A percentile compares a stretch with the other conserved stretches of the same genome.
These are phyloP conservation scores for Podospora fimiseda DNA, from an alignment of 495 filamentous ascomycete species.

Conservation along the genomic window DNA sequence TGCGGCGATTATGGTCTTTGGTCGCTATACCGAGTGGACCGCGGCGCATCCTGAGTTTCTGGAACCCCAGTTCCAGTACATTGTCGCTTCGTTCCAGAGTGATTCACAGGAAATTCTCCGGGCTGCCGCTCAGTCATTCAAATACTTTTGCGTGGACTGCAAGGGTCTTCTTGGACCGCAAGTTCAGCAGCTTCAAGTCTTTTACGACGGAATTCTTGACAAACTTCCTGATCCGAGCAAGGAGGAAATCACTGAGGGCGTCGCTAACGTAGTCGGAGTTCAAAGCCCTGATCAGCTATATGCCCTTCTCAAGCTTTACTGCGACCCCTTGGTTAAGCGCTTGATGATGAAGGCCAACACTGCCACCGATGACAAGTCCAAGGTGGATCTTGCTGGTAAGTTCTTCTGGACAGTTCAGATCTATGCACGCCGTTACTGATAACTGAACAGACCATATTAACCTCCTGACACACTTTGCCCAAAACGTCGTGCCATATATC, in stretches of 20 bases:
- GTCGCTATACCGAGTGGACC: conserved; percentile 97
- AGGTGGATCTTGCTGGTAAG: conserved; percentile 76
- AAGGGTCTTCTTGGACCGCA: conserved; percentile 73
- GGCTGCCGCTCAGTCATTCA: conserved; percentile 88
- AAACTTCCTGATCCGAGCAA: conserved; percentile 78
- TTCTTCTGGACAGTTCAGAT: conserved; percentile 5
- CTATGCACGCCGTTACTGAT: conserved; percentile 19
- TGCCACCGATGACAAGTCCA: conserved; percentile 71
- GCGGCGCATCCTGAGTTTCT: conserved; percentile 87
- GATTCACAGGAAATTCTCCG: conserved; percentile 79
- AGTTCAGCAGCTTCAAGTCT: conserved; percentile 75
- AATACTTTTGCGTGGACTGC: conserved; percentile 95
- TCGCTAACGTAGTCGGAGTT: conserved; percentile 80
- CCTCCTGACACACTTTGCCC: conserved; percentile 81
- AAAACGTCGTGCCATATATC: conserved; percentile 72
- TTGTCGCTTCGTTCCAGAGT: conserved; percentile 83
- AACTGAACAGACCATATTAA: conserved; percentile 65
- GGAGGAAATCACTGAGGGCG: conserved; percentile 92
- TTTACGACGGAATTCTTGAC: conserved; percentile 84
- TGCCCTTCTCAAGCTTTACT: conserved; percentile 81
- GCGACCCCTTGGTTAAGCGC: conserved; percentile 81
- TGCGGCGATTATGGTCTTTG: conserved; percentile 93
- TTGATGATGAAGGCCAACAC: conserved; percentile 82
- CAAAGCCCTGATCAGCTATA: conserved; percentile 77
- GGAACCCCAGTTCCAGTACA: conserved; percentile 86